These are phyloP conservation scores for Themeda triandra DNA, from an alignment of 176 grass and related monocot species.

Conservation along the genomic window DNA sequence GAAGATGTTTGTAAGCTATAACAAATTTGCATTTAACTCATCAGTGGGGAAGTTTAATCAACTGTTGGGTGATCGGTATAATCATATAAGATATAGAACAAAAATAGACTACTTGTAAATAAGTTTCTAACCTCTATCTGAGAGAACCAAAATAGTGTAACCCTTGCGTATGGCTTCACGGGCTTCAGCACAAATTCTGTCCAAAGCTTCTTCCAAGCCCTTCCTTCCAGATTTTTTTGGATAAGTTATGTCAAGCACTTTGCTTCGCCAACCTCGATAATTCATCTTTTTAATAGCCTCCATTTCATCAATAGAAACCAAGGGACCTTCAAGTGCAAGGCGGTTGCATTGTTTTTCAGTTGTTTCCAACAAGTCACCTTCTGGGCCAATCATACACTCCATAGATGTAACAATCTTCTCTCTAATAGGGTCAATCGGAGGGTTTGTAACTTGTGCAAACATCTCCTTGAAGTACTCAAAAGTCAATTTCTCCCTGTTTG, in stretches of 20 bases:
- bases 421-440: constrained; percentile 93
- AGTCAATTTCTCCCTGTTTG: constrained; percentile 87
- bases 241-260: constrained; percentile 90
- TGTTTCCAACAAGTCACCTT: constrained; percentile 93
- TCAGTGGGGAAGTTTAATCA: neutral
- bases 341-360: constrained; percentile 90
- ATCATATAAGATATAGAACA: neutral
- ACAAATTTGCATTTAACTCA: neutral
- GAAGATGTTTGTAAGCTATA: neutral
- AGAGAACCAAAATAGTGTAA: constrained; percentile 88
- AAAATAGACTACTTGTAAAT: neutral
- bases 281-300: constrained; percentile 97
- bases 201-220: constrained; percentile 81
- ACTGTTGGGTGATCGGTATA: neutral
- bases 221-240: constrained; percentile 67
- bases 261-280: constrained; percentile 84
- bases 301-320: constrained; percentile 90
- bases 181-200: constrained; percentile 87
- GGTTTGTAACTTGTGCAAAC: constrained; percentile 99
- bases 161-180: constrained; percentile 69
- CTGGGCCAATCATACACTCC: constrained; percentile 97
- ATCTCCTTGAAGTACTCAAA: constrained; percentile 99
- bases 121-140: constrained; percentile 85
- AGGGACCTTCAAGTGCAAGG: constrained; percentile 71
- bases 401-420: constrained; percentile 98